Base-by-base conservation (phyloP, 768 basidiomycete species). In the Boletus eberwhitei region DNA sequence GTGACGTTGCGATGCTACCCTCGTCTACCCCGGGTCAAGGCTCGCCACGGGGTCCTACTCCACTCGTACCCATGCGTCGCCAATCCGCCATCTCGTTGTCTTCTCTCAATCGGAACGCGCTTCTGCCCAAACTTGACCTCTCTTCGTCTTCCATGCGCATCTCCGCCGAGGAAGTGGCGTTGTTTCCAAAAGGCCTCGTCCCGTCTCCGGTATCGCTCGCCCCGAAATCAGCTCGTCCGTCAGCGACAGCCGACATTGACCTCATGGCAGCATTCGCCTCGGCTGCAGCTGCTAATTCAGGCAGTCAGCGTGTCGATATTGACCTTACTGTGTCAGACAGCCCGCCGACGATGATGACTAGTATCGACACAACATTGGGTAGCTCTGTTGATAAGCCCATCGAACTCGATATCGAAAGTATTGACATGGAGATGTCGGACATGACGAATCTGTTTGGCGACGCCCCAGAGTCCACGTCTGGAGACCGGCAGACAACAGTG, bases 41-140 rank as follows among this genome's bases (percentile, higher is more conserved):
- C 63, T 78, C 70, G 54, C 73, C 67, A 36, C 71, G 65, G 29
- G 69, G 67, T 43, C 71, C 59, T 22, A 60, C 61, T 57, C 57
- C 59, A 24, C 70, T 47, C 58, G 29, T 67, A 12, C 64, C 74
- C 42, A 74, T 75, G 35, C 81, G 88, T 40, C 83, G 90, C 6
- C 84, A 80, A 42, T 92, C 90, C 8, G 81, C 86, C 13, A 88
- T 93, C 38, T 90, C 89, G 4, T 77, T 92, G 36, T 90, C 88
- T 12, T 88, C 89, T 6, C 79, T 93, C 12, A 86, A 88, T 41
- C 80, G 90, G 24, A 87, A 85, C 2, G 72, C 79, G 5, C 77
- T 87, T 53, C 87, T 87, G 19, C 81, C 81, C 50, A 91, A 90
- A 61, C 81, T 92, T n/a, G 90, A 93, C 63, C 76, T 93, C 6